Percentiles rank a stretch among this genome's conserved stretches.
Conservation (phyloP, 2,329 filamentous ascomycete species). For the Phialophora expanda region DNA sequence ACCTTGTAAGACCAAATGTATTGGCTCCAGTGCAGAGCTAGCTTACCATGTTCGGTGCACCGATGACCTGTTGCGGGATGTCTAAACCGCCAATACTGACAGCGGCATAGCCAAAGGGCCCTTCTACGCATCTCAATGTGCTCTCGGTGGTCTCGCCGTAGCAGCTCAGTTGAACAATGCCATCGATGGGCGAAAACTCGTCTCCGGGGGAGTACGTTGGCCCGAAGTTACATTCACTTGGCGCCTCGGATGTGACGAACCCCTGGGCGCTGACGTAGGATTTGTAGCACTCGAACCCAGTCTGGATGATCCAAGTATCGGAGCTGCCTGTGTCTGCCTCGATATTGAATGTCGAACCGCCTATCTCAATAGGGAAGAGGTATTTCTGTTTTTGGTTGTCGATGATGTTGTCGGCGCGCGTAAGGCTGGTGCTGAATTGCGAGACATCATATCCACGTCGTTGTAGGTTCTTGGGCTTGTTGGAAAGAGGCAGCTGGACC, state of each 20-base stretch:
- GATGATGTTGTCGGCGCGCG: slow-evolving; percentile 1
- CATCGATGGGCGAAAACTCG: background rate
- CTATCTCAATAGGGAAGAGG: slow-evolving; percentile 15
- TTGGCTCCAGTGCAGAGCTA: background rate
- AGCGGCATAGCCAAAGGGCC: background rate
- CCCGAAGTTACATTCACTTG: background rate
- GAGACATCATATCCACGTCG: background rate
- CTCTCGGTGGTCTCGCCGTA: background rate
- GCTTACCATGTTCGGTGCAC: background rate
- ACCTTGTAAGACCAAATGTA: background rate
- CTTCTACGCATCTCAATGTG: background rate
- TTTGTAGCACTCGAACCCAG: slow-evolving; percentile 13
- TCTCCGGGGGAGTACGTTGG: background rate
- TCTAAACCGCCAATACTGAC: background rate
- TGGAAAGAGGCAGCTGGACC: background rate
- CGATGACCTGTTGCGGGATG: background rate
- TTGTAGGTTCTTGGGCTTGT: background rate
- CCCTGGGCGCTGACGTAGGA: background rate
- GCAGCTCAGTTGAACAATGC: background rate
- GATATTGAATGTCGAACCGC: slow-evolving; percentile 13
- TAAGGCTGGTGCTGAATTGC: background rate
- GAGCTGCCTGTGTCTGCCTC: slow-evolving; percentile 18
- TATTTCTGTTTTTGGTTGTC: slow-evolving; percentile 14
- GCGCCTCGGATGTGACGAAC: background rate
- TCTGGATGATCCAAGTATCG: slow-evolving; percentile 22